A percentile compares a stretch with the other conserved stretches of the same genome.
These are phyloP conservation scores for Lachancea cidri DNA, from an alignment of 805 yeast genomes.

Conservation along the genomic window DNA sequence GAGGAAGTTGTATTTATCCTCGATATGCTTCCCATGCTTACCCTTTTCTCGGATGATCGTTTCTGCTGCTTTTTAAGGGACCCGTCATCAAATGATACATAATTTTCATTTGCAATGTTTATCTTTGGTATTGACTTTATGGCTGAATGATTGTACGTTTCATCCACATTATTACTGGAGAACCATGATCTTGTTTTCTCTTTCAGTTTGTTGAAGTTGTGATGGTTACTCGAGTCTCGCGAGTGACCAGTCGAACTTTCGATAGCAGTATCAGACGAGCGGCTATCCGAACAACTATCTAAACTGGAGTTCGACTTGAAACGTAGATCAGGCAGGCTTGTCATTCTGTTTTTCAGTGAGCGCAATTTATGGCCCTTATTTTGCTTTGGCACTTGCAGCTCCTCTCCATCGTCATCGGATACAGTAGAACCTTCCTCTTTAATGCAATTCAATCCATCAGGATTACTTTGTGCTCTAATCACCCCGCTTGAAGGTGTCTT, in stretches of 20 bases:
- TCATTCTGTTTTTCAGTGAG: slow-evolving; percentile 18
- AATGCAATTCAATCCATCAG: slow-evolving; percentile 13
- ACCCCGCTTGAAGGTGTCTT: background rate
- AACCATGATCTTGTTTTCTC: slow-evolving; percentile 2
- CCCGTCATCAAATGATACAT: background rate
- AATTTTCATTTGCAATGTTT: slow-evolving; percentile 1
- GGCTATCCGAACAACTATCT: slow-evolving; percentile 5
- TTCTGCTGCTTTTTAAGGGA: background rate
- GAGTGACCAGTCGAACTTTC: slow-evolving; percentile 1
- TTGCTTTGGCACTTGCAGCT: slow-evolving; percentile 1
- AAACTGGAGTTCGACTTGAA: slow-evolving; percentile 8
- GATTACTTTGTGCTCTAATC: background rate
- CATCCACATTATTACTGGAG: background rate
- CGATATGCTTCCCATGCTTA: slow-evolving; percentile 7
- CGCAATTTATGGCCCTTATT: slow-evolving; percentile 15
- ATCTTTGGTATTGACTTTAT: slow-evolving; percentile 3
- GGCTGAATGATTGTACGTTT: background rate
- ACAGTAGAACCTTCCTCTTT: slow-evolving; percentile 14
- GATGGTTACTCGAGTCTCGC: background rate
- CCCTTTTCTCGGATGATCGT: slow-evolving; percentile 3
- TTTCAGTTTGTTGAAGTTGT: background rate
- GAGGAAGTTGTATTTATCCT: slow-evolving; percentile 10
- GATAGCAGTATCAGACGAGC: slow-evolving; percentile 6
- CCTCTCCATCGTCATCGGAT: slow-evolving; percentile 5
- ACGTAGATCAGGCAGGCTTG: slow-evolving; percentile 20